Percentiles rank a stretch among this genome's conserved stretches.
phyloP scores from a whole-genome alignment of 495 filamentous ascomycete genomes.

The Xylaria longipes region DNA sequence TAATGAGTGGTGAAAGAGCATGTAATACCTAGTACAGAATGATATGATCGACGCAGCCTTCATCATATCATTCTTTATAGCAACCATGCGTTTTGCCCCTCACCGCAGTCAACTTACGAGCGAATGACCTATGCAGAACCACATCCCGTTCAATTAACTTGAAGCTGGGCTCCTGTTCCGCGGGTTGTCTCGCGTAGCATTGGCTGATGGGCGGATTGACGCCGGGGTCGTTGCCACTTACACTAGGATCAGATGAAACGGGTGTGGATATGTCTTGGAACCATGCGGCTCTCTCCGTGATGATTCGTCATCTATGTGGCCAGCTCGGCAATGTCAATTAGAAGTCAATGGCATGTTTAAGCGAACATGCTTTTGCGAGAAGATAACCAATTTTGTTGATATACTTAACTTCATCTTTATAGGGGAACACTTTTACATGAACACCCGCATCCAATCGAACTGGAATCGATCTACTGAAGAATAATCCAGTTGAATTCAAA shows the following conservation, averaged over 20 bases:
- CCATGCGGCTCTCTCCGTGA: neutral
- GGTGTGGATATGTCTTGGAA: constrained; percentile 8
- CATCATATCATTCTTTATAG: constrained; percentile 6
- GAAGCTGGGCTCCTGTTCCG: neutral
- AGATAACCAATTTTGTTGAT: neutral
- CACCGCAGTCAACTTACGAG: neutral
- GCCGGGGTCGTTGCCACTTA: constrained; percentile 14
- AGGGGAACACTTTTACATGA: neutral
- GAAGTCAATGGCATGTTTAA: neutral
- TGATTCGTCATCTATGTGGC: constrained; percentile 5
- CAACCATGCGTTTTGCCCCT: neutral
- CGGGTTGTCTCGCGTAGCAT: constrained; percentile 5
- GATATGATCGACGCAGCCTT: constrained; percentile 7
- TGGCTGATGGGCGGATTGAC: constrained; percentile 9
- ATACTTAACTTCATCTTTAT: neutral
- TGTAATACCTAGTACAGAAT: neutral
- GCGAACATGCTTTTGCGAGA: neutral
- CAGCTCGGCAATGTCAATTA: no score
- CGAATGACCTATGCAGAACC: neutral
- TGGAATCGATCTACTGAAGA: neutral
- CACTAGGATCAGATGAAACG: constrained; percentile 24
- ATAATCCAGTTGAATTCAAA: neutral
- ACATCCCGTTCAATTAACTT: constrained; percentile 5
- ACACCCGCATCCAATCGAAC: neutral
- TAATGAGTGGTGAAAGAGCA: neutral